phyloP scores from a whole-genome alignment of 1,284 basidiomycete genomes.

The Microbotryomycetes sp. region DNA sequence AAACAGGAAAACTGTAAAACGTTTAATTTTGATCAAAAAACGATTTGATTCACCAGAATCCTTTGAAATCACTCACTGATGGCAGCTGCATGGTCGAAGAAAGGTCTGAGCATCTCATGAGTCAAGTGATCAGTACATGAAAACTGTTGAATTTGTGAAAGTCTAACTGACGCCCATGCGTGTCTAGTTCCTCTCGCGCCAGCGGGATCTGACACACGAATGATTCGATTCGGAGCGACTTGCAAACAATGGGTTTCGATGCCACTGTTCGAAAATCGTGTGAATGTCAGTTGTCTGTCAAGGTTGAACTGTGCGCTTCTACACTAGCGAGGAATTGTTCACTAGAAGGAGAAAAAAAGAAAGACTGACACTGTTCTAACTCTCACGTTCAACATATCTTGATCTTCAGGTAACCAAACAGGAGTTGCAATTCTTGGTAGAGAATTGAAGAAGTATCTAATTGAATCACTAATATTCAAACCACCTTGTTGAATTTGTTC shows the following conservation, averaged over 20 bases:
- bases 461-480: conserved; percentile 1
- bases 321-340: too few species aligned
- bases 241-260: conserved; percentile 8
- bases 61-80: conserved; percentile 1
- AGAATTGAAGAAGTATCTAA: conserved; percentile 3
- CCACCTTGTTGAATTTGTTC: neutral
- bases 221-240: conserved; percentile 1
- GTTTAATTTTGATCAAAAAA: too few species aligned
- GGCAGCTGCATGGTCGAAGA: conserved; percentile 7
- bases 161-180: conserved; percentile 5
- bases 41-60: neutral
- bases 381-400: conserved; percentile 5
- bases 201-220: conserved; percentile 7
- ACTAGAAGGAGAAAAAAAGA: neutral
- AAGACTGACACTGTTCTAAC: conserved; percentile 2
- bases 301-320: neutral
- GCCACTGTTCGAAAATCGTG: too few species aligned
- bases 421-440: conserved; percentile 1
- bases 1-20: conserved; percentile 2
- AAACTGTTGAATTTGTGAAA: neutral
- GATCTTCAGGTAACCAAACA: conserved; percentile 7
- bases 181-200: conserved; percentile 11
- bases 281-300: too few species aligned
- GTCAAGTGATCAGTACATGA: neutral
- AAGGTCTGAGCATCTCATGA: neutral